Base-by-base conservation (phyloP, 208 protist species). In the Crithidia sp. region DNA sequence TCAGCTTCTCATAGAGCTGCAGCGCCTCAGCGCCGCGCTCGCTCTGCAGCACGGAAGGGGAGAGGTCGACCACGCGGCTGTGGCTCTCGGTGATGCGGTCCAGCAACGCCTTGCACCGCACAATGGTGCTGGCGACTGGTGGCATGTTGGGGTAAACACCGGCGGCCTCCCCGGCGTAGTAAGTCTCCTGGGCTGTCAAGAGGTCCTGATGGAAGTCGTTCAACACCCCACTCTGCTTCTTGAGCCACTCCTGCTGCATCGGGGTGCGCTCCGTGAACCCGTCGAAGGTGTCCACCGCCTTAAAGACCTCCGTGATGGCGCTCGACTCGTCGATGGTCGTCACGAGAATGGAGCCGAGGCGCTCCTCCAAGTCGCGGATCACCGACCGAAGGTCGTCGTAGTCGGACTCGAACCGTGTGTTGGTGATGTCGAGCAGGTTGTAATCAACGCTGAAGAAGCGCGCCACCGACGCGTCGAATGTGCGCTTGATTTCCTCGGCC, bases 261-360 rank as follows among this genome's bases (percentile, higher is more conserved):
- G 92, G 90, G 36, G 92, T 88, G 58, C 97, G 92, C 44, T 98
- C 94, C 12, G 98, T 93, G 71, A 99, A 94, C 44, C 89, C 94
- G 54, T 99, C 97, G 79, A 99, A 99, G 10, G 94, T 96, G 76
- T 99, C 98, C 5, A 99, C 93, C 2, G 98, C 90, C 73, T 98
- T 98, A 79, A 99, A 98, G 13, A 97, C 85, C 67, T 94, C 89
- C 4, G 92, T 89, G 62, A 99, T 92, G 12, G 97, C 97, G 59
- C 81, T 88, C 54, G 92, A 92, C 64, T 99, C 97, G 63, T 99
- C 97, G 74, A 99, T 97, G 44, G 88, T 92, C 41, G 90, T 90
- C 41, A 95, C 87, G 10, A 99, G 81, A 50, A 99, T 96, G 14
- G 88, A 84, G 17, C 92, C 93, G 14, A 99, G 82, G 17, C 97